phyloP scores from a whole-genome alignment of 306 rosid genomes.

The Neltuma alba region DNA sequence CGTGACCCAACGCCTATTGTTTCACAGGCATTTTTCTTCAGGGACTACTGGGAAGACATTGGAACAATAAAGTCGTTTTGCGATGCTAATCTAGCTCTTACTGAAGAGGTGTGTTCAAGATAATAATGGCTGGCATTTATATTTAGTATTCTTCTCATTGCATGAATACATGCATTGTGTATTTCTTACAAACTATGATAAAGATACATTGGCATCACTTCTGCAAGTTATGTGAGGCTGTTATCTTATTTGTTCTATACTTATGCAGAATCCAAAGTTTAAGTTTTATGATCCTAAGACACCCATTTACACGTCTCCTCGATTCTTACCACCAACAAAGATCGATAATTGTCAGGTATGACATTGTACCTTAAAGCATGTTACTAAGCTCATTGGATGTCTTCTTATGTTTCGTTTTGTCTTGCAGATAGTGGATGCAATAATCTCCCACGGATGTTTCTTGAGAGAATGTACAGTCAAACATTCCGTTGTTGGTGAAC shows the following conservation, averaged over 20 bases:
- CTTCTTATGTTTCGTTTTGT: constrained; percentile 40
- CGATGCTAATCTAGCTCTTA: constrained; percentile 86
- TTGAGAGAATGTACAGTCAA: constrained; percentile 71
- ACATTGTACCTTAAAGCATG: constrained; percentile 8
- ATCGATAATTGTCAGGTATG: constrained; percentile 76
- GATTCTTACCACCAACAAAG: constrained; percentile 93
- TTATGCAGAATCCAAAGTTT: constrained; percentile 69
- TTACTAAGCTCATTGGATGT: constrained; percentile 17
- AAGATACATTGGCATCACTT: not conserved
- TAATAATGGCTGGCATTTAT: not conserved
- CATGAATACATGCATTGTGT: not conserved
- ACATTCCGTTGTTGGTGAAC: constrained; percentile 86
- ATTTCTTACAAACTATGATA: not conserved
- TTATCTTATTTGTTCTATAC: constrained; percentile 19
- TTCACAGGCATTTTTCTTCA: constrained; percentile 72
- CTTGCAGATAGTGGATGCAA: constrained; percentile 81
- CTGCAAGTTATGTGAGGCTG: not conserved
- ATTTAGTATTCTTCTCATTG: not conserved
- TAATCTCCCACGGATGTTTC: constrained; percentile 97
- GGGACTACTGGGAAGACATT: constrained; percentile 96
- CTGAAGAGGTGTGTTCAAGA: constrained; percentile 69
- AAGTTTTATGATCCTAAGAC: constrained; percentile 87
- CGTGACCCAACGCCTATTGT: constrained; percentile 19
- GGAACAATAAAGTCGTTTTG: constrained; percentile 85
- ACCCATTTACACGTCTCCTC: constrained; percentile 89